Percentiles rank a stretch among this genome's conserved stretches.
phyloP scores from a whole-genome alignment of 768 basidiomycete genomes.

The Tulasnella sp. region DNA sequence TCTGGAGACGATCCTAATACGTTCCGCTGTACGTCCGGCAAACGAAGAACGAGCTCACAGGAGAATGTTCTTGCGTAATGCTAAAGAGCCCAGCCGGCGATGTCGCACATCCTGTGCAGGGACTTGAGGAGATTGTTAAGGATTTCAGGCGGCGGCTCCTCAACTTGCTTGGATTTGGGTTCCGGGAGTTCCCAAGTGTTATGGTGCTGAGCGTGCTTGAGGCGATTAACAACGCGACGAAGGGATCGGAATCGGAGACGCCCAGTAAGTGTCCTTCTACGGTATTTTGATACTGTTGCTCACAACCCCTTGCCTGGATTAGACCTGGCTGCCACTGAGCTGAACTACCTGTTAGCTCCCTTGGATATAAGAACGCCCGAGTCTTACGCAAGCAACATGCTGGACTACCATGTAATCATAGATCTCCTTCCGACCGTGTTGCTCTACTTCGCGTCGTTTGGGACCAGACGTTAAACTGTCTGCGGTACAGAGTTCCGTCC shows the following conservation, averaged over 20 bases:
- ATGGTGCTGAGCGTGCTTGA: constrained; percentile 83
- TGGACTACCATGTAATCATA: constrained; percentile 93
- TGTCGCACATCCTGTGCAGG: constrained; percentile 52
- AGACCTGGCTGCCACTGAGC: constrained; percentile 44
- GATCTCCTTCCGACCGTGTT: constrained; percentile 78
- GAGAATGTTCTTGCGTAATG: constrained; percentile 96
- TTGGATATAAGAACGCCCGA: constrained; percentile 95
- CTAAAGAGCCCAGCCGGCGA: constrained; percentile 65
- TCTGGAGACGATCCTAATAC: constrained; percentile 94
- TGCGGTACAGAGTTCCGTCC: constrained; percentile 84
- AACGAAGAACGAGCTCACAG: constrained; percentile 89
- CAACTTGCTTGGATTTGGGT: constrained; percentile 83
- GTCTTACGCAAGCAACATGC: constrained; percentile 90
- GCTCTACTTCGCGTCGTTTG: constrained; percentile 66
- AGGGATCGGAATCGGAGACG: not conserved
- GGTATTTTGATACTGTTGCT: not conserved
- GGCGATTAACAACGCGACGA: constrained; percentile 55
- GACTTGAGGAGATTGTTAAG: constrained; percentile 77
- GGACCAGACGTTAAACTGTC: constrained; percentile 62
- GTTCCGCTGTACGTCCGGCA: constrained; percentile 89
- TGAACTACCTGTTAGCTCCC: constrained; percentile 63
- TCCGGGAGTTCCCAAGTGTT: constrained; percentile 86
- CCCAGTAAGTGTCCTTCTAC: not conserved
- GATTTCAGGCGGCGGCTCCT: constrained; percentile 92
- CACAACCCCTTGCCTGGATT: constrained; percentile 24